These are phyloP conservation scores for Phylloporus sp. DNA, from an alignment of 1,284 basidiomycete species.

Conservation along the genomic window DNA sequence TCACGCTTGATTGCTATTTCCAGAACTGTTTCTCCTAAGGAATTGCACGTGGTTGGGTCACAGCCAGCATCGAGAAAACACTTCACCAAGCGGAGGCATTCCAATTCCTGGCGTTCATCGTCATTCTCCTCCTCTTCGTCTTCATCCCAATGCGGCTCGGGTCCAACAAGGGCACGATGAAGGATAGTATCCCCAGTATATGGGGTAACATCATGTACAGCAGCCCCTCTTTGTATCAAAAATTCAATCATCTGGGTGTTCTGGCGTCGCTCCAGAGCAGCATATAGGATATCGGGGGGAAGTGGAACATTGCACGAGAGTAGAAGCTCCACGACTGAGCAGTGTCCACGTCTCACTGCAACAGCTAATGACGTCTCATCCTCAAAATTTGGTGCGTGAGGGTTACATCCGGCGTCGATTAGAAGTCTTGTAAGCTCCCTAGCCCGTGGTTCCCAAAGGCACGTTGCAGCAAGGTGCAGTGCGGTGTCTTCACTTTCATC, in stretches of 20 bases:
- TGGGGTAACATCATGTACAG: neutral
- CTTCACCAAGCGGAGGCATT: neutral
- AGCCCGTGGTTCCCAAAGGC: conserved; percentile 1
- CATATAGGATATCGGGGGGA: neutral
- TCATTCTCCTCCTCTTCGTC: neutral
- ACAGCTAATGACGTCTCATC: neutral
- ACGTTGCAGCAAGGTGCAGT: neutral
- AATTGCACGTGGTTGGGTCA: too few species aligned
- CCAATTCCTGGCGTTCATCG: neutral
- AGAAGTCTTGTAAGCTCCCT: neutral
- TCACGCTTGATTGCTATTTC: too few species aligned
- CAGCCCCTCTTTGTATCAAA: neutral
- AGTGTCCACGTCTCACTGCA: neutral
- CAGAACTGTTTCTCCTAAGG: too few species aligned
- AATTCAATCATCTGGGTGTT: neutral
- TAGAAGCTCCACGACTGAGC: neutral
- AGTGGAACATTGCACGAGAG: neutral
- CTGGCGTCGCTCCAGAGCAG: too few species aligned
- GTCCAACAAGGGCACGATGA: neutral
- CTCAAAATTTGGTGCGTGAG: neutral
- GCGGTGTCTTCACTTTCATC: neutral
- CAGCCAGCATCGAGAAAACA: too few species aligned
- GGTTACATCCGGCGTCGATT: conserved; percentile 5
- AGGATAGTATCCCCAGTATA: neutral
- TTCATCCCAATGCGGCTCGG: neutral